Evolutionary conservation across 176 grass and related monocot genomes (phyloP).

Genomic region (Oropetium thomaeum): DNA sequence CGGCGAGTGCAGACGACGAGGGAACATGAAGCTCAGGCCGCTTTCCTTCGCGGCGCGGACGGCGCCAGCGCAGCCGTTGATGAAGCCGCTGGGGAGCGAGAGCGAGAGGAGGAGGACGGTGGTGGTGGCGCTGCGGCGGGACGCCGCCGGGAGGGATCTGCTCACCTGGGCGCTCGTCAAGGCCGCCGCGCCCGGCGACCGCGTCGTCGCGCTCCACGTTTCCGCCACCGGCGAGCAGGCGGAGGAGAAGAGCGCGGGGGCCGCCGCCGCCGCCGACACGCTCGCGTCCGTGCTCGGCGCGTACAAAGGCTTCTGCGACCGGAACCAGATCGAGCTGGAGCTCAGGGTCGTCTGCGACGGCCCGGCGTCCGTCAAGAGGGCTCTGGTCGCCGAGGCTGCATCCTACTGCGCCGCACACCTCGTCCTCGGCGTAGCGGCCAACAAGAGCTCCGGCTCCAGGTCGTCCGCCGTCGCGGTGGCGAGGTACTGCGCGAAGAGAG

Average conservation of each 20-base stretch:
- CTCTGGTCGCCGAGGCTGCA: slow-evolving; percentile 51
- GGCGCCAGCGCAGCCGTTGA: not conserved
- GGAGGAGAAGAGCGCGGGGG: not conserved
- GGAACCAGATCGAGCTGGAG: slow-evolving; percentile 81
- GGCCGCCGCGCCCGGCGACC: slow-evolving; percentile 58
- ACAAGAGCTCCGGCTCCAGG: slow-evolving; percentile 26
- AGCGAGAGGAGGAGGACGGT: slow-evolving; percentile 36
- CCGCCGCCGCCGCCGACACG: not conserved
- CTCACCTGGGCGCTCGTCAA: slow-evolving; percentile 85
- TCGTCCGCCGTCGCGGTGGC: slow-evolving; percentile 49
- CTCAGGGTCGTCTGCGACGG: slow-evolving; percentile 61
- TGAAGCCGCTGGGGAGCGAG: not conserved
- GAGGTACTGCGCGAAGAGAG: slow-evolving; percentile 67
- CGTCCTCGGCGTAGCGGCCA: slow-evolving; percentile 63
- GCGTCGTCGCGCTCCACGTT: slow-evolving; percentile 67
- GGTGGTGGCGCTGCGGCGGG: slow-evolving; percentile 63
- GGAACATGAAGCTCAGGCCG: slow-evolving; percentile 33
- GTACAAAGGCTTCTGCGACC: slow-evolving; percentile 69
- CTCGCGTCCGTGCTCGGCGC: slow-evolving; percentile 56
- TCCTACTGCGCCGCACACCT: slow-evolving; percentile 50
- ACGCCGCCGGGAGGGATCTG: slow-evolving; percentile 60
- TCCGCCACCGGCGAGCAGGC: not conserved
- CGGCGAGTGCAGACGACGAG: too few relatives aligned
- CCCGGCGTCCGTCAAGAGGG: slow-evolving; percentile 48
- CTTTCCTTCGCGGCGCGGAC: not conserved